Evolutionary conservation across 2,329 filamentous ascomycete genomes (phyloP), one percentile per base, ranked within the genome.

Genomic region (Ceratocystis papillata): DNA sequence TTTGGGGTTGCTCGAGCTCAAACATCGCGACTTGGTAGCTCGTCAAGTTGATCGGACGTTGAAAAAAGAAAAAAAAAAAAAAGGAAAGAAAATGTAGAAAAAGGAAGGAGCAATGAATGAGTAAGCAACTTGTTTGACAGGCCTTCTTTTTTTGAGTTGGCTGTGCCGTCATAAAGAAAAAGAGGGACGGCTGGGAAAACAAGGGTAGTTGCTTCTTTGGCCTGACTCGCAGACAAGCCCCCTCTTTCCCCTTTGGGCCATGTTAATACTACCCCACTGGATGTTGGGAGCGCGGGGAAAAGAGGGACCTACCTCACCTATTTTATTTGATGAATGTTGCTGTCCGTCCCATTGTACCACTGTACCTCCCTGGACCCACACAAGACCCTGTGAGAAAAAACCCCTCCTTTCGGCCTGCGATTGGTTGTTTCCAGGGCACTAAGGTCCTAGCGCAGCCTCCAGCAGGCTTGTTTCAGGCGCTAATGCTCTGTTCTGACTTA

Each of bases 231-330:
- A 59, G 48, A 3, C 48, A 22, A 22, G 20, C 48, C 48, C 20
- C 48, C 48, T 28, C 28, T 28, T 17, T 5, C n/a, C 55, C 28
- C 55, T 59, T 59, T 37, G 17, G 33, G 55, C 15, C 17, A 59
- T n/a, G 1, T 12, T n/a, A 37, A 37, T 37, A 30, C 30, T 59
- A 33, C 55, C 55, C 55, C 55, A 59, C 55, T 59, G 25, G 28
- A 59, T 59, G 55, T 5, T 33, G 55, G 17, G 33, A 59, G 55
- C 55, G 55, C 30, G 55, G 55, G 55, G 55, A 59, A 59, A 59
- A 59, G 28, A 10, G 28, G 28, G 55, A 6, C 15, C 2, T n/a
- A 3, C 12, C 37, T 41, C 33, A 37, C 33, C 33, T 12, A 10
- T 37, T 37, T 37, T 37, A 37, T 37, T 37, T 12, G 10, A 12